These are phyloP conservation scores for Fusarium sp. DNA, from an alignment of 2,329 filamentous ascomycete genomes.

Conservation along the genomic window DNA sequence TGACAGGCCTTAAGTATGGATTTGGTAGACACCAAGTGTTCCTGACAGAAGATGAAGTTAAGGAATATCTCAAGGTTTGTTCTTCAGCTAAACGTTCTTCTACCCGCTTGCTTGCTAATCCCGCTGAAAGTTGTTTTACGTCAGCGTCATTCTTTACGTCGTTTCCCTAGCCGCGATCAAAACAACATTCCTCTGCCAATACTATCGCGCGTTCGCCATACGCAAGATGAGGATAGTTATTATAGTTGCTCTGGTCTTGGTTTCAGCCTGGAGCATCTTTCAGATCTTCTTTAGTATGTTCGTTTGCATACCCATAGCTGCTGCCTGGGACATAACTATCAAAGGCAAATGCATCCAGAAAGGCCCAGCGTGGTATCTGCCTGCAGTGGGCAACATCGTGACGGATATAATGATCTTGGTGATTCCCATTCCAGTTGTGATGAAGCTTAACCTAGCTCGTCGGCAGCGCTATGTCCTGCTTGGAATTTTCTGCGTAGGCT, in stretches of 20 bases:
- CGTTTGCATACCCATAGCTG: neutral
- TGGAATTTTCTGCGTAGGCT: neutral
- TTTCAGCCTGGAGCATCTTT: neutral
- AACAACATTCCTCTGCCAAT: neutral
- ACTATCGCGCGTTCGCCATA: neutral
- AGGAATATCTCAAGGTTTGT: neutral
- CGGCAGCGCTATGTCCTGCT: neutral
- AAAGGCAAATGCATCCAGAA: neutral
- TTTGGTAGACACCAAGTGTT: neutral
- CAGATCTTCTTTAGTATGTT: neutral
- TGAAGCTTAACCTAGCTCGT: neutral
- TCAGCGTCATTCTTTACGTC: neutral
- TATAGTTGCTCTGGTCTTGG: fast-evolving
- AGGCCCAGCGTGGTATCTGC: neutral
- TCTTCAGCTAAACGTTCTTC: too few species aligned
- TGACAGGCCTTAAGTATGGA: neutral
- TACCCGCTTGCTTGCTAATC: neutral
- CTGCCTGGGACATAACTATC: fast-evolving
- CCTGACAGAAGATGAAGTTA: fast-evolving
- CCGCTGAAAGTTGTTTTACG: neutral
- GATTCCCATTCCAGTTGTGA: neutral
- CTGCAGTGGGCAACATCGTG: neutral
- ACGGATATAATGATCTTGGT: neutral
- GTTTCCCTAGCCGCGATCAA: neutral
- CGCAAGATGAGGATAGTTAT: neutral